Evolutionary conservation across 176 grass and related monocot species (phyloP).

Genomic region (Puya raimondii): DNA sequence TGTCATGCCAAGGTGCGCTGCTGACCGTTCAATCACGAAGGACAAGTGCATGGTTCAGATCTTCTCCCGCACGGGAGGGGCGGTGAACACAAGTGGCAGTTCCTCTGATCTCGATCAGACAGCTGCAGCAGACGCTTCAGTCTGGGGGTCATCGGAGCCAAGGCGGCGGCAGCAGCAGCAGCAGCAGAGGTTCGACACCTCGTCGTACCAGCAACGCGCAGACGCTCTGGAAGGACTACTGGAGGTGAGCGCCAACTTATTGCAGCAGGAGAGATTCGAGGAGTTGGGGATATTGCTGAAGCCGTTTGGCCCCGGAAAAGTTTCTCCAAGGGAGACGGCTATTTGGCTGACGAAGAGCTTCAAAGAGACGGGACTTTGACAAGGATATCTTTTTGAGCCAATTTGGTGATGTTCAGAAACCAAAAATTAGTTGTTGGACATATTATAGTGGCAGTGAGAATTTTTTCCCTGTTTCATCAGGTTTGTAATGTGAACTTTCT

Average conservation of each 20-base stretch:
- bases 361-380: conserved; percentile 61
- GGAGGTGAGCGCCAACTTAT: conserved; percentile 78
- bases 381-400: not conserved
- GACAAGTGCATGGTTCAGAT: conserved; percentile 89
- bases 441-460: too few relatives aligned
- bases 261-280: conserved; percentile 89
- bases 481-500: conserved; percentile 24
- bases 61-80: conserved; percentile 28
- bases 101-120: conserved; percentile 50
- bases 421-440: not conserved
- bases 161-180: conserved; percentile 6
- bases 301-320: conserved; percentile 79
- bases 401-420: not conserved
- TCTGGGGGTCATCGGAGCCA: conserved; percentile 64
- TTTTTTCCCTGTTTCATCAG: conserved; percentile 21
- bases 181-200: conserved; percentile 69
- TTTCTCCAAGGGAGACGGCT: conserved; percentile 78
- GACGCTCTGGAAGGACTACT: conserved; percentile 88
- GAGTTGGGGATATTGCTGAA: conserved; percentile 73
- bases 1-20: conserved; percentile 30
- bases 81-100: conserved; percentile 31
- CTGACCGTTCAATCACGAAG: conserved; percentile 80
- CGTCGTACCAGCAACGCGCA: conserved; percentile 78
- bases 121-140: conserved; percentile 24
- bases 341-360: conserved; percentile 98